Evolutionary conservation across 352 stramenopile species (phyloP).

Genomic region (Nothophytophthora sp.): DNA sequence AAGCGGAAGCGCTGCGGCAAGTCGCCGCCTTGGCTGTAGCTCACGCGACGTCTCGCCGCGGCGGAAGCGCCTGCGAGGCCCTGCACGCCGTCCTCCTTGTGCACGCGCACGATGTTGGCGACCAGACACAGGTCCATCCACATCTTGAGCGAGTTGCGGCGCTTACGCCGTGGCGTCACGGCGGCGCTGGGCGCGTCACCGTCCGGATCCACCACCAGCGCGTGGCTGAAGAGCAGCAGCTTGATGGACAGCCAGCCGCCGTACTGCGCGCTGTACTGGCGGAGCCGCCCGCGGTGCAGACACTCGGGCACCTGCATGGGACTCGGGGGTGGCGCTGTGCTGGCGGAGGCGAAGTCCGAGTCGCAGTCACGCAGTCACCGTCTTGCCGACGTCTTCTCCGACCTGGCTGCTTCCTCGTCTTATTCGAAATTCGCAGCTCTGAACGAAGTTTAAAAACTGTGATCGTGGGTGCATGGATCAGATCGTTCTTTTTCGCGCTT

Average conservation of each 20-base stretch:
- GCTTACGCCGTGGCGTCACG: constrained; percentile 39
- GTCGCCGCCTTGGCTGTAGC: constrained; percentile 14
- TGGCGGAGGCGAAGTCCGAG: no score
- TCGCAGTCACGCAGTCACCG: no score
- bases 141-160: constrained; percentile 45
- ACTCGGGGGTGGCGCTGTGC: no score
- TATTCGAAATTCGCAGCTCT: no score
- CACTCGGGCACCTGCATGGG: constrained; percentile 32
- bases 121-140: constrained; percentile 54
- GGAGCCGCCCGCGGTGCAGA: constrained; percentile 39
- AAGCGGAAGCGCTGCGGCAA: constrained; percentile 27
- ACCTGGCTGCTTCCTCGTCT: no score
- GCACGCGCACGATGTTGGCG: constrained; percentile 26
- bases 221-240: constrained; percentile 45
- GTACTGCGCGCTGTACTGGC: constrained; percentile 56
- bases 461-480: no score
- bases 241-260: constrained; percentile 49
- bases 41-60: constrained; percentile 9
- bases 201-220: constrained; percentile 55
- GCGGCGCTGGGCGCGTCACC: constrained; percentile 23
- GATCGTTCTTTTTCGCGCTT: no score
- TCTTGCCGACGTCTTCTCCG: no score
- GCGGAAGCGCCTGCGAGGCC: constrained; percentile 3
- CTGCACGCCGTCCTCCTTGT: constrained; percentile 27
- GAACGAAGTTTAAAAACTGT: no score